Evolutionary conservation across 2,329 filamentous ascomycete genomes (phyloP), one percentile per base, ranked within the genome.

Genomic region (Sarocladium kiliense): DNA sequence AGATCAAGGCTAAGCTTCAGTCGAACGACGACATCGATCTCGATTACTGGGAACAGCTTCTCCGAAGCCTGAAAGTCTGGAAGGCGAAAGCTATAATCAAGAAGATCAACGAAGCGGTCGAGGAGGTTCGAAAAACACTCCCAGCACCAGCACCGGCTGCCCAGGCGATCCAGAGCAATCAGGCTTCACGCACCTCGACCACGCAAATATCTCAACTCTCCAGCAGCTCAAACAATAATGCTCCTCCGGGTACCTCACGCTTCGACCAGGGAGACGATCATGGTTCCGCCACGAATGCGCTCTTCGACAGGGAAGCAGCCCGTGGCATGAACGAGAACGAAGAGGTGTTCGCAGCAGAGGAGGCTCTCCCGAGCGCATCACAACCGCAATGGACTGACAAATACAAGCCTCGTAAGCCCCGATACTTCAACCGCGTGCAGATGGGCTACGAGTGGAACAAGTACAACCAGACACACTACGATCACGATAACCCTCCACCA

Each of bases 371-470:
- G 30, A 60, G 60, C 16, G 58, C 60, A n/a, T 75, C 80, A 2
- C 84, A 84, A 61, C 87, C 90, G 3, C 82, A 86, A 60, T 96
- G 91, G 91, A 86, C 87, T 5, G 84, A 85, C 66, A 91, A 93
- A 71, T 88, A 96, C 70, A 84, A 88, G 37, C 91, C 93, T 7
- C 84, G 94, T 59, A 99, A 97, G 72, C 94, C 94, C 12, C 85
- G 88, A 58, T 97, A 97, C 74, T 99, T 99, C 80, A 97, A 97
- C 68, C 87, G 94, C 39, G 92, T 97, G 47, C 92, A 96, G 71
- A 97, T 97, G 89, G 94, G 94, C 54, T 99, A 97, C 71, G 94
- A 99, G 71, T 99, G 94, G 94, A 99, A 99, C 78, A 99, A 99
- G 73, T 99, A 99, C 80, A 99, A 99, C 67, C 94, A 99, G 74